A percentile compares a stretch with the other conserved stretches of the same genome.
Conservation (phyloP, 129 eudicot species). For the Logfia minima region DNA sequence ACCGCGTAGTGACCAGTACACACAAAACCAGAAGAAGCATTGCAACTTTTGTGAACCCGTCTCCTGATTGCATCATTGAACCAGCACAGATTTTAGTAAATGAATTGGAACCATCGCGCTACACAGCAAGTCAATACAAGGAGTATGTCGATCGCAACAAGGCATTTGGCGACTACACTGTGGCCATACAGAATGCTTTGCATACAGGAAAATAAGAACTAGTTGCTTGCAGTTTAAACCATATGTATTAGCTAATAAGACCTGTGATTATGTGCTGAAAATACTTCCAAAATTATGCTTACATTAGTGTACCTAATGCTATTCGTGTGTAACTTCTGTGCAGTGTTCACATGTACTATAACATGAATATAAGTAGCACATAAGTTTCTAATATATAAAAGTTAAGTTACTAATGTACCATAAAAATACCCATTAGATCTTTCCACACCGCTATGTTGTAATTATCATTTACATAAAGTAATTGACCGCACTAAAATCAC, state of each 20-base stretch:
- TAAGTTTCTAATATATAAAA: too few species aligned
- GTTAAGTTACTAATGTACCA: too few species aligned
- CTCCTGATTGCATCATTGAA: conserved; percentile 50
- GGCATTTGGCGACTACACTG: conserved; percentile 49
- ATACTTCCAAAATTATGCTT: too few species aligned
- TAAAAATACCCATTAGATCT: too few species aligned
- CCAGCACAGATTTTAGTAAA: conserved; percentile 61
- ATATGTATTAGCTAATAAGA: conserved; percentile 1
- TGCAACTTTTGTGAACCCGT: conserved; percentile 58
- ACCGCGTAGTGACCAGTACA: conserved; percentile 65
- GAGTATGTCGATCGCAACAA: conserved; percentile 43
- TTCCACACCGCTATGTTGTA: too few species aligned
- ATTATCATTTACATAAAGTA: too few species aligned
- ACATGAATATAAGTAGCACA: too few species aligned
- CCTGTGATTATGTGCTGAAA: too few species aligned
- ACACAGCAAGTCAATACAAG: conserved; percentile 38
- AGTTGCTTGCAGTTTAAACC: not conserved
- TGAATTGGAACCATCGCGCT: conserved; percentile 56
- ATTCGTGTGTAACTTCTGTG: too few species aligned
- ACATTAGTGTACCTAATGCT: too few species aligned
- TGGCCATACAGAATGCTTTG: conserved; percentile 28
- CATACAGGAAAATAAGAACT: not conserved
- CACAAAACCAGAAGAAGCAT: conserved; percentile 39
- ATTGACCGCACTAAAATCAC: too few species aligned
- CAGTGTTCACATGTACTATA: too few species aligned